These are phyloP conservation scores for Ziziphus jujuba DNA, from an alignment of 306 rosid genomes.

Conservation along the genomic window DNA sequence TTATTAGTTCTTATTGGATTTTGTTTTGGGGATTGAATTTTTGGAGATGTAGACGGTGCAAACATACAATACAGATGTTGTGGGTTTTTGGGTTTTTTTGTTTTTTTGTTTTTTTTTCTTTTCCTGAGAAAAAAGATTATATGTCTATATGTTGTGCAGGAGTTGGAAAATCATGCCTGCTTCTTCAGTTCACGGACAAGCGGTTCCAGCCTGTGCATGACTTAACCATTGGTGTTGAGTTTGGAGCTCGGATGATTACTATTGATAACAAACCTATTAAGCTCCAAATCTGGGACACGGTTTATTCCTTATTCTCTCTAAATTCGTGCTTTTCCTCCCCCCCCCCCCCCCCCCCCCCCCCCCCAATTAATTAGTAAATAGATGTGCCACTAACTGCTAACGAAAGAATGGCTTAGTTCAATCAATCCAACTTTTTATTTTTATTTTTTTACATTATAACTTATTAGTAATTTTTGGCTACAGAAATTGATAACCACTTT, in stretches of 20 bases:
- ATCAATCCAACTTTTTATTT: too few species aligned
- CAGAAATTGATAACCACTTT: too few species aligned
- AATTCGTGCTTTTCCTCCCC: neutral
- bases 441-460: too few species aligned
- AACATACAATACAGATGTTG: neutral
- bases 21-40: neutral
- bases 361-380: neutral
- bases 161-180: constrained; percentile 95
- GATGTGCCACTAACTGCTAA: too few species aligned
- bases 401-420: too few species aligned
- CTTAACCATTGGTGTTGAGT: constrained; percentile 96
- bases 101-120: neutral
- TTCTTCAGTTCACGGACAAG: constrained; percentile 96
- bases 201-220: constrained; percentile 97
- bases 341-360: too few species aligned
- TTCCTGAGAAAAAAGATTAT: too few species aligned
- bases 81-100: neutral
- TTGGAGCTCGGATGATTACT: constrained; percentile 97
- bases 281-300: constrained; percentile 99
- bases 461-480: too few species aligned
- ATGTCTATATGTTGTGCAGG: constrained; percentile 47
- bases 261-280: constrained; percentile 89
- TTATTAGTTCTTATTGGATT: neutral
- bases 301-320: constrained; percentile 31
- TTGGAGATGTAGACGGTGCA: neutral